Base-by-base conservation (phyloP, 2,329 filamentous ascomycete genomes). In the Ophiostoma montium region DNA sequence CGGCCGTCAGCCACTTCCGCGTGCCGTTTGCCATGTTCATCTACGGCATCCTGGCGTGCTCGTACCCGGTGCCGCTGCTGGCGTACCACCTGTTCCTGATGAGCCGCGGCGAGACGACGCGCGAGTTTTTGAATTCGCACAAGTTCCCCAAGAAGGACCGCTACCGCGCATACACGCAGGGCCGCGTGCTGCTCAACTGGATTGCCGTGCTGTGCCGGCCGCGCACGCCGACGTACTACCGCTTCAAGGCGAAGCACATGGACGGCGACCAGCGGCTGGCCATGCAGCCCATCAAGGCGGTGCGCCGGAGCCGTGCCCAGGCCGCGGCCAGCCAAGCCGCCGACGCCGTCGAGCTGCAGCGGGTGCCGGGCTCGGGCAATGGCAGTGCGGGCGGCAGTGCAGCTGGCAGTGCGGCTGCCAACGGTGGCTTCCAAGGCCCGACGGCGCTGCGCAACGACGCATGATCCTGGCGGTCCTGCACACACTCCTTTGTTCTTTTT, bases 81-180 rank as follows among this genome's bases (percentile, higher is more conserved):
- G 76, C 77, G 19, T 98, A 98, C 63, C 92, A 98, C 65, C 62
- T 96, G 43, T 95, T 94, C 67, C 73, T 98, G 39, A 87, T 94
- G 68, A 84, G 80, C 7, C 76, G 90, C 31, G 92, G 90, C 45
- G 90, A 98, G 69, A 98, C 90, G 0, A 98, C 92, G 1, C 76
- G 92, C 57, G 92, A 98, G 65, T 95, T 95, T 63, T 78, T 98
- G 55, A 95, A 94, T 66, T 89, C 85, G 5, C 87, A 95, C 66
- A 96, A 96, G 65, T 96, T 98, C 62, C 70, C 83, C 54, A 94
- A 92, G 67, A 83, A 84, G 58, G 90, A 98, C 62, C 80, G 92
- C 12, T 94, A 95, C 65, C 75, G 89, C 39, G 87, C 92, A 1
- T 98, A 94, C 58, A 89, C 80, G 2, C 88, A 94, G 60, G 82